These are phyloP conservation scores for Sporothrix schenckii DNA, from an alignment of 2,329 filamentous ascomycete species.

Conservation along the genomic window DNA sequence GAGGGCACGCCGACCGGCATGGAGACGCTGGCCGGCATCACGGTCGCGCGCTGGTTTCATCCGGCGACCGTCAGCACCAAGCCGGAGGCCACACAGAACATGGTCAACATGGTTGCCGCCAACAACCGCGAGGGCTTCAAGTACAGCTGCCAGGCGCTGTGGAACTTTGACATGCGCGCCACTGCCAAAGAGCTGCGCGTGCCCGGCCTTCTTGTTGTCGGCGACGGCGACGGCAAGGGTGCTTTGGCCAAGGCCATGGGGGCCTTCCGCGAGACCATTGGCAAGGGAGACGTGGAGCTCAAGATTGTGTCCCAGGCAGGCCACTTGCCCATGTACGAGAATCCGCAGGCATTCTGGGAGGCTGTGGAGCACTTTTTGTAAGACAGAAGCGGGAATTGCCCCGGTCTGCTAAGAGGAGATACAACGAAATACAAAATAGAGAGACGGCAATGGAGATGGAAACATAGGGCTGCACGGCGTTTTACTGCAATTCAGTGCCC, in stretches of 20 bases:
- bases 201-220: slow-evolving; percentile 70
- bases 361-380: slow-evolving; percentile 35
- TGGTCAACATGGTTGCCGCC: slow-evolving; percentile 68
- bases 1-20: slow-evolving; percentile 61
- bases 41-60: slow-evolving; percentile 80
- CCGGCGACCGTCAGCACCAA: slow-evolving; percentile 52
- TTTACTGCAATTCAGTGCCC: neutral
- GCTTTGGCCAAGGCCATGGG: slow-evolving; percentile 80
- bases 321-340: slow-evolving; percentile 80
- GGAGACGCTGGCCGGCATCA: slow-evolving; percentile 66
- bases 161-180: slow-evolving; percentile 68
- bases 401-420: neutral
- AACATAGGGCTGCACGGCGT: neutral
- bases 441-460: slow-evolving; percentile 10
- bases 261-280: slow-evolving; percentile 65
- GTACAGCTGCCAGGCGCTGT: slow-evolving; percentile 69
- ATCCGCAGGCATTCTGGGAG: slow-evolving; percentile 58
- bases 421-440: neutral
- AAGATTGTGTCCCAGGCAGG: slow-evolving; percentile 70
- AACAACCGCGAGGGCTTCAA: slow-evolving; percentile 73
- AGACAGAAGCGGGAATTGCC: neutral
- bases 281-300: slow-evolving; percentile 59
- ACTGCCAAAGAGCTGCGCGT: slow-evolving; percentile 58
- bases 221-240: slow-evolving; percentile 69
- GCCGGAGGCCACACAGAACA: slow-evolving; percentile 49